Evolutionary conservation across 345 rosid species (phyloP).

Genomic region (Cardamine resedifolia): DNA sequence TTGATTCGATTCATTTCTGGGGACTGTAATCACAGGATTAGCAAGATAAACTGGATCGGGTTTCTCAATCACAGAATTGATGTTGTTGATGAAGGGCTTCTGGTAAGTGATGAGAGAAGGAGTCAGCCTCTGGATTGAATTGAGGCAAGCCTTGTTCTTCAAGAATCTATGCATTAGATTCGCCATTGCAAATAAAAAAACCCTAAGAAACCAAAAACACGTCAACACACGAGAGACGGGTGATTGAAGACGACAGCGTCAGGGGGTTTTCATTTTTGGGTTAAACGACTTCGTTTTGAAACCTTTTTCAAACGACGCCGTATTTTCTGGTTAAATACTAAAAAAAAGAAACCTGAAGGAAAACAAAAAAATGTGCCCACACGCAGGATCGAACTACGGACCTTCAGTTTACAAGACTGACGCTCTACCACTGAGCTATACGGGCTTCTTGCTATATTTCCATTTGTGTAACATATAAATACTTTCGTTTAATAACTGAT

Average conservation of each 20-base stretch:
- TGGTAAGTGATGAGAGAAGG: constrained; percentile 26
- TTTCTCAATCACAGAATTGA: constrained; percentile 11
- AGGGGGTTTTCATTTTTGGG: background rate
- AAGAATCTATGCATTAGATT: constrained; percentile 39
- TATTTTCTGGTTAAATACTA: background rate
- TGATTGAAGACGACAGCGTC: constrained; percentile 22
- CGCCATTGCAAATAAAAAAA: constrained; percentile 35
- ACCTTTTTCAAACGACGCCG: too few relatives aligned
- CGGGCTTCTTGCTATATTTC: constrained; percentile 23
- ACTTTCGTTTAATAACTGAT: too few relatives aligned
- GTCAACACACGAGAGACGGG: background rate
- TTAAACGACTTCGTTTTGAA: background rate
- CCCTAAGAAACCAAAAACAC: constrained; percentile 4
- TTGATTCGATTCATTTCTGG: constrained; percentile 14
- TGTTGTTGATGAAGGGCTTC: constrained; percentile 4
- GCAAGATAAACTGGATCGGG: constrained; percentile 29
- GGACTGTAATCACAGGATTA: background rate
- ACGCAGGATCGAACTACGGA: constrained; percentile 81
- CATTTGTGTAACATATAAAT: too few relatives aligned
- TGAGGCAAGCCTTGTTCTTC: constrained; percentile 34
- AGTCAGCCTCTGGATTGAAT: constrained; percentile 23
- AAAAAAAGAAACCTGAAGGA: too few relatives aligned
- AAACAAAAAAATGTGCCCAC: constrained; percentile 47
- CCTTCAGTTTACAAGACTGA: constrained; percentile 88
- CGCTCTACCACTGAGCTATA: constrained; percentile 95